Base-by-base conservation (phyloP, 805 yeast genomes). In the Candida wancherniae region DNA sequence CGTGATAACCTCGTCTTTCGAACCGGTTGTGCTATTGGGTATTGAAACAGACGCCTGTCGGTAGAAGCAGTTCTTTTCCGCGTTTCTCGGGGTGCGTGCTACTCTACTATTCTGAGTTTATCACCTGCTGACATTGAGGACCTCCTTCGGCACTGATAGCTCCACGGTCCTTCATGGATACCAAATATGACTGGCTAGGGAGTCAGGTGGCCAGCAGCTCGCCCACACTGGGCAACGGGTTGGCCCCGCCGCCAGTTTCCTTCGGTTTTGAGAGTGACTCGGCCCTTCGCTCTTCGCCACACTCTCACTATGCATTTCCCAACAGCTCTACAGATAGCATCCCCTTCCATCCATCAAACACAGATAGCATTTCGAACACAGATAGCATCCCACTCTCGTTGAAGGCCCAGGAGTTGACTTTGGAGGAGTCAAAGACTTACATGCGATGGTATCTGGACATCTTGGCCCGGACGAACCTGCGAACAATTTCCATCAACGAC, bases 391-490 rank as follows among this genome's bases (percentile, higher is more conserved):
- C 88, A 0, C 55, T 83, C 29, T 74, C 86, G 2, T 58, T 84
- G n/a, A 66, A 79, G 1, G 70, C 75, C 1, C 73, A 70, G 27
- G 85, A 85, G 36, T 68, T 90, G 26, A 73, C 95, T 0, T 69
- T 70, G 12, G 83, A 81, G 34, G 98, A 90, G 56, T 73, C 77
- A 9, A 76, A 80, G 47, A 83, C 96, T 1, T 90, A 90, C 56
- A 73, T 90, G 45, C 67, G 96, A 43, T 90, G 98, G 98, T 90
- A 88, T 55, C 81, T 86, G 44, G 88, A 85, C 49, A 75, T 90
- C 19, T 71, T 83, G 21, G 69, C 83, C 26, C 72, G 88, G 31
- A 81, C 82, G 40, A 77, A 78, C 22, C 70, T 78, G 24, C 69
- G 79, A 38, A 60, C 84, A 19, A 77, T 90, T 6, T 68, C 78